Evolutionary conservation across 768 basidiomycete species (phyloP), one percentile per base, ranked within the genome.

Genomic region (Cystofilobasidium bisporidii): DNA sequence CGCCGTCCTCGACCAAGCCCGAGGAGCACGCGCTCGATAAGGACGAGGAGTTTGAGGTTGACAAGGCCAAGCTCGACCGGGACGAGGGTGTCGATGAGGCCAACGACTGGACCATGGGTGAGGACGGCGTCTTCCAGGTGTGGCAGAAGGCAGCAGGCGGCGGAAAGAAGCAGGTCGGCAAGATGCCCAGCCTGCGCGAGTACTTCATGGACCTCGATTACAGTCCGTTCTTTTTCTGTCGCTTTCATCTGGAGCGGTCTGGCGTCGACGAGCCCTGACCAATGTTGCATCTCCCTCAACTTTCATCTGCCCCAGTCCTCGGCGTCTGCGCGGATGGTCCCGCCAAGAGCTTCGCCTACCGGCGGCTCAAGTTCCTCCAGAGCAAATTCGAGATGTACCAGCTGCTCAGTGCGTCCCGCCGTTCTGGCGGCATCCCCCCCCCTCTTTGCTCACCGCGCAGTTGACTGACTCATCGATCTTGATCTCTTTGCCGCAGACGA

Each of bases 141-240:
- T 92, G 90, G 14, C 32, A 28, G 28, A 24, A 55, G 36, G 58
- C 67, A 26, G 60, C 26, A 11, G 61, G 28, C 18, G 17, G 61
- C 24, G 67, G 58, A 38, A 28, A 43, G 30, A 55, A 50, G 33
- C 57, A 70, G 53, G 77, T 84, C 0, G 92, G 87, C 74, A 82
- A 86, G 66, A 82, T 94, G 10, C 92, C 92, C 2, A 85, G 82
- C 56, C 87, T 98, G 60, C 83, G 88, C 69, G 96, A 99, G 76
- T 99, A 98, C 75, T 99, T 96, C 75, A 81, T 91, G 63, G 96
- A 99, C 75, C 84, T 99, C 9, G 94, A 99, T 75, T 91, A 86
- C 74, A 82, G 60, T 61, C 8, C 15, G 40, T 61, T 14, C 40
- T 26, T 10, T 45, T 15, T 24, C 2, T 40, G 18, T 41, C 50